Evolutionary conservation across 2,329 filamentous ascomycete species (phyloP).

Genomic region (Zopfia rhizophila): DNA sequence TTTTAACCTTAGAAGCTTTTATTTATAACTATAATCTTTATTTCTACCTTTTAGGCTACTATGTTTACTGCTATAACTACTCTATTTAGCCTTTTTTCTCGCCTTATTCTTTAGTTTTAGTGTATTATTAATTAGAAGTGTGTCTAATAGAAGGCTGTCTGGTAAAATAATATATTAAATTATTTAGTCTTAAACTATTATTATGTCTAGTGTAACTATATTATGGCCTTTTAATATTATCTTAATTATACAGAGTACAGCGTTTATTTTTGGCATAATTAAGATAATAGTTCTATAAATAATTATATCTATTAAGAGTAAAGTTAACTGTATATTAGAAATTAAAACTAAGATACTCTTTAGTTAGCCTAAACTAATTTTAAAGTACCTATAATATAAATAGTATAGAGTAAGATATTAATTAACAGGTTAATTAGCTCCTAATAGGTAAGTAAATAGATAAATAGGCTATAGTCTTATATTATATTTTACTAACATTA

Average conservation of each 20-base stretch:
- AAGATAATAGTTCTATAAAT: conserved; percentile 96
- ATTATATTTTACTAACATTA: too few species aligned
- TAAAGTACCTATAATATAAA: too few species aligned
- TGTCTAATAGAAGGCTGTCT: conserved; percentile 93
- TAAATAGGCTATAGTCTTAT: too few species aligned
- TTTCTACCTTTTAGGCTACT: conserved; percentile 62
- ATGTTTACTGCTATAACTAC: conserved; percentile 58
- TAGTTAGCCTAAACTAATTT: too few species aligned
- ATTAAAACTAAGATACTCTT: too few species aligned
- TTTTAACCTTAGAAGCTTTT: conserved; percentile 24
- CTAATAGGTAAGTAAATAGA: too few species aligned
- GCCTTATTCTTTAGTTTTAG: conserved; percentile 99
- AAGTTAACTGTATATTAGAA: too few species aligned
- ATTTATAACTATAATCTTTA: conserved; percentile 52
- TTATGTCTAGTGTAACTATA: conserved; percentile 87
- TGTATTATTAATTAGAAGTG: conserved; percentile 92
- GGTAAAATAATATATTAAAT: conserved; percentile 97
- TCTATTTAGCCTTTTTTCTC: conserved; percentile 80
- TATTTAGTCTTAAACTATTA: conserved; percentile 95
- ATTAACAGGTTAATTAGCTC: not conserved
- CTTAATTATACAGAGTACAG: conserved; percentile 92
- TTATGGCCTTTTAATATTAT: conserved; percentile 93
- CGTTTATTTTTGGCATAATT: conserved; percentile 99
- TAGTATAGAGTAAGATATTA: too few species aligned
- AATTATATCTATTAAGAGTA: conserved; percentile 91